phyloP scores from a whole-genome alignment of 192 early-diverging fungal genomes.

The Mortierella hygrophila region DNA sequence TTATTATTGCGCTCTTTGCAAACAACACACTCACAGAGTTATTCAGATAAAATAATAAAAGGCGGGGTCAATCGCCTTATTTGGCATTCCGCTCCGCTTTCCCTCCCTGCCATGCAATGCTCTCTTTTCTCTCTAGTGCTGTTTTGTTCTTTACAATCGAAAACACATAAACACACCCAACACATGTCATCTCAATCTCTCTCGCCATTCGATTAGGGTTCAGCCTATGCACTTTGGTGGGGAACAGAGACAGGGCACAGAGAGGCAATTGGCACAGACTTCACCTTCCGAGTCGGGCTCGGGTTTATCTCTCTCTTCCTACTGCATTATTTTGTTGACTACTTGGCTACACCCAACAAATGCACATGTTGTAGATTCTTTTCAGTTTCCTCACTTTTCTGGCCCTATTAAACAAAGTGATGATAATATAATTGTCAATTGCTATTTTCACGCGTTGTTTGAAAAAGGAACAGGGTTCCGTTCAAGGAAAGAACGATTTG shows the following conservation, averaged over 20 bases:
- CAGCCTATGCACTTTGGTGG: not conserved
- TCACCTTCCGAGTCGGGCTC: not conserved
- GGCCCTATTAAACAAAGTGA: not conserved
- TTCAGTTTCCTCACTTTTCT: not conserved
- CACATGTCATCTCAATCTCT: slow-evolving; percentile 8
- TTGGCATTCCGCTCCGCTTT: slow-evolving; percentile 13
- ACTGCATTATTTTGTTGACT: not conserved
- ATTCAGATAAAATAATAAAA: slow-evolving; percentile 3
- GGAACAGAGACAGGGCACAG: not conserved
- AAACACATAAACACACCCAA: not conserved
- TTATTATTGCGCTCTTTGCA: no score
- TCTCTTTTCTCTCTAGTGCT: not conserved
- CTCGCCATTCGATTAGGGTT: not conserved
- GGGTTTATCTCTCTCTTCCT: not conserved
- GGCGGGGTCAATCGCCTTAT: slow-evolving; percentile 25
- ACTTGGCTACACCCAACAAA: not conserved
- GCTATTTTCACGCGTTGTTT: slow-evolving; percentile 1
- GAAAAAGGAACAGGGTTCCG: no score
- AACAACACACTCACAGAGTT: not conserved
- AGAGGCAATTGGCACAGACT: not conserved
- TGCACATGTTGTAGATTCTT: not conserved
- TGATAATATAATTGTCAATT: not conserved
- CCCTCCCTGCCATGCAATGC: slow-evolving; percentile 2
- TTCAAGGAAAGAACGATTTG: not conserved
- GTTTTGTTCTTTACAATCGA: not conserved